Conservation (phyloP, 495 filamentous ascomycete species). For the Penicillium canariense region DNA sequence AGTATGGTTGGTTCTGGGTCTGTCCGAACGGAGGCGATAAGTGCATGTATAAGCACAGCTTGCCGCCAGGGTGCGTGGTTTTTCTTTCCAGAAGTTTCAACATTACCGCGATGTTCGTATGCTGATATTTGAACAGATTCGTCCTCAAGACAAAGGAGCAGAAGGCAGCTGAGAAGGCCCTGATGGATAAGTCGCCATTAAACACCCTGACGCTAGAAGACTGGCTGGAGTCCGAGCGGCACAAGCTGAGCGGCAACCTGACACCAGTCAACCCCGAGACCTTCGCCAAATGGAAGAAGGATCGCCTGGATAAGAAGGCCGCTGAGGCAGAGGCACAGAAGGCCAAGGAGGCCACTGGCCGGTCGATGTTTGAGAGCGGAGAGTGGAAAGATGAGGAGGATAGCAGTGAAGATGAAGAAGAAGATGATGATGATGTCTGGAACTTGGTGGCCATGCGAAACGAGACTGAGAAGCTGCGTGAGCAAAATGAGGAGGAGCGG, state of each 20-base stretch:
- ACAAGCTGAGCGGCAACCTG: conserved; percentile 84
- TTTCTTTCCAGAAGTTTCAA: not conserved
- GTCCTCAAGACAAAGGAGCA: conserved; percentile 98
- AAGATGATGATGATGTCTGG: conserved; percentile 58
- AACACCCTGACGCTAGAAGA: conserved; percentile 95
- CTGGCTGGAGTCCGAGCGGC: conserved; percentile 91
- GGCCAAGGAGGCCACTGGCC: conserved; percentile 92
- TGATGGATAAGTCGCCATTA: conserved; percentile 93
- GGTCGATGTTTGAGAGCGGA: conserved; percentile 92
- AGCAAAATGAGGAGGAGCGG: conserved; percentile 45
- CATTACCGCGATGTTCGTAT: not conserved
- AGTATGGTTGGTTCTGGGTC: conserved; percentile 99
- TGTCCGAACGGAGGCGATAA: conserved; percentile 97
- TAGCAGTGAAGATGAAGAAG: conserved; percentile 56
- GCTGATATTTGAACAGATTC: conserved; percentile 59
- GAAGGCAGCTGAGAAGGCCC: conserved; percentile 91
- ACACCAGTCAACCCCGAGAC: conserved; percentile 91
- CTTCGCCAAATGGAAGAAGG: conserved; percentile 95
- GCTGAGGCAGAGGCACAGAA: conserved; percentile 83
- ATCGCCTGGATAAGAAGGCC: conserved; percentile 90
- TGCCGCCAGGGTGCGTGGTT: conserved; percentile 79
- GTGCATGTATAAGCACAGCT: conserved; percentile 97
- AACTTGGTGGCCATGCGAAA: conserved; percentile 73
- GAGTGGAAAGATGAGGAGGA: conserved; percentile 78
- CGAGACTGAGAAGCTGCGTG: conserved; percentile 64